Evolutionary conservation across 148 eudicot genomes (phyloP), one percentile per base, ranked within the genome.

Genomic region (Rhododendron henanense): DNA sequence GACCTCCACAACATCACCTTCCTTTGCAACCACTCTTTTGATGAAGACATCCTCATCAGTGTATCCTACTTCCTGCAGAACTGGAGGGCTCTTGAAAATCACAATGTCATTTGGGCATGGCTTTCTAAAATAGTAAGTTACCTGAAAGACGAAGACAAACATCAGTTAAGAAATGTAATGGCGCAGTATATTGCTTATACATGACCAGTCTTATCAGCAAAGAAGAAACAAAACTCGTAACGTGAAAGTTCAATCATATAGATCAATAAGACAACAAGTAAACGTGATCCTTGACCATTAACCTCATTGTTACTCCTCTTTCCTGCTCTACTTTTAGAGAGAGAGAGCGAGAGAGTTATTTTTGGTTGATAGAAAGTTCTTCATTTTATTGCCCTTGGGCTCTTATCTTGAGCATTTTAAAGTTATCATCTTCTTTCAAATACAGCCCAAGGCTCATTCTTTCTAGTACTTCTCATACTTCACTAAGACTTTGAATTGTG

Each of bases 81-180:
- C 98, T 55, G 97, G 99, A 11, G 99, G 99, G 87, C 96, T 94
- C 90, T 93, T 95, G 78, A 96, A 96, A 41, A 95, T 96, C 83
- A 96, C 98, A 79, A 96, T 90, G 81, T 96, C 99, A 92, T 95
- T 96, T 45, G 98, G 93, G 88, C 99, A 96, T 47, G 99, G 98
- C 90, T 93, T 93, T 82, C 98, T 93, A 74, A 96, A 96, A 90
- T 95, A 95, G 91, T 91, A 96, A 44, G 92, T 88, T 61, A 96
- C 98, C 99, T 96, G 96, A 65, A 90, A 90, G 21, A 48, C 2
- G 11, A 83, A 77, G 53, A 74, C 55, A 63, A 76, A 83, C 9
- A 51, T 39, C 53, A 59, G 74, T 77, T 33, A 35, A 61, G 4
- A 28, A 3, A 16, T 31, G 48, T 21, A 83, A 44, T 87, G 85